These are phyloP conservation scores for Globisporangium alternatum DNA, from an alignment of 352 stramenopile species.

Conservation along the genomic window DNA sequence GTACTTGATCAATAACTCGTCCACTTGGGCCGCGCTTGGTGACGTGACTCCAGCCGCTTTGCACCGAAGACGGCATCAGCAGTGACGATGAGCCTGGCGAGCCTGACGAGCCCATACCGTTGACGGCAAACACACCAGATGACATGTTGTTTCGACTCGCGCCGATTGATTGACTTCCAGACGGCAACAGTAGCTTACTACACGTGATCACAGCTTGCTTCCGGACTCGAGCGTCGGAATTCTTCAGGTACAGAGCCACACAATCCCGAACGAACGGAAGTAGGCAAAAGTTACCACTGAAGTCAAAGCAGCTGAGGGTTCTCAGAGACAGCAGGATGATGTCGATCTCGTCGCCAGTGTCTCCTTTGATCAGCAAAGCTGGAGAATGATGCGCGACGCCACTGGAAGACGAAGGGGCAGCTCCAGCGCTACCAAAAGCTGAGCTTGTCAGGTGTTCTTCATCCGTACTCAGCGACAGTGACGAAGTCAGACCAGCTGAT, in stretches of 20 bases:
- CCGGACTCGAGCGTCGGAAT: slow-evolving; percentile 87
- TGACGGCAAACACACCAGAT: slow-evolving; percentile 10
- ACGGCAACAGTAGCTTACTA: slow-evolving; percentile 67
- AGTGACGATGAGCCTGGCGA: slow-evolving; percentile 7
- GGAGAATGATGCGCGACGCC: slow-evolving; percentile 10
- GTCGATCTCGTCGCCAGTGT: slow-evolving; percentile 74
- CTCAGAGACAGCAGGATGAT: slow-evolving; percentile 89
- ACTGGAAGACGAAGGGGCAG: slow-evolving; percentile 6
- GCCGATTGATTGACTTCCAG: slow-evolving; percentile 27
- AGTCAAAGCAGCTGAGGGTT: slow-evolving; percentile 93
- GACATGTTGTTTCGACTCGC: slow-evolving; percentile 17
- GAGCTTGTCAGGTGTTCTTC: slow-evolving; percentile 26
- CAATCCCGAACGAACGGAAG: slow-evolving; percentile 95
- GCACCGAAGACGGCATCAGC: slow-evolving; percentile 5
- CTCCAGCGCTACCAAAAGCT: slow-evolving; percentile 1
- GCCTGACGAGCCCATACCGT: slow-evolving; percentile 3
- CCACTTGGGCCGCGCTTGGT: slow-evolving; percentile 82
- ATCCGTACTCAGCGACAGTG: slow-evolving; percentile 20
- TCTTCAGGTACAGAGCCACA: slow-evolving; percentile 90
- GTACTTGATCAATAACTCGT: slow-evolving; percentile 91
- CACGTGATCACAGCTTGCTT: slow-evolving; percentile 88
- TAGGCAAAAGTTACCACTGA: slow-evolving; percentile 91
- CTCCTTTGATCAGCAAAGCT: slow-evolving; percentile 61
- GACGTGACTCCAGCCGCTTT: slow-evolving; percentile 50
- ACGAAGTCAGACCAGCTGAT: slow-evolving; percentile 22